A percentile compares a stretch with the other conserved stretches of the same genome.
phyloP scores from a whole-genome alignment of 345 rosid genomes.

The Euphorbia pulcherrima region DNA sequence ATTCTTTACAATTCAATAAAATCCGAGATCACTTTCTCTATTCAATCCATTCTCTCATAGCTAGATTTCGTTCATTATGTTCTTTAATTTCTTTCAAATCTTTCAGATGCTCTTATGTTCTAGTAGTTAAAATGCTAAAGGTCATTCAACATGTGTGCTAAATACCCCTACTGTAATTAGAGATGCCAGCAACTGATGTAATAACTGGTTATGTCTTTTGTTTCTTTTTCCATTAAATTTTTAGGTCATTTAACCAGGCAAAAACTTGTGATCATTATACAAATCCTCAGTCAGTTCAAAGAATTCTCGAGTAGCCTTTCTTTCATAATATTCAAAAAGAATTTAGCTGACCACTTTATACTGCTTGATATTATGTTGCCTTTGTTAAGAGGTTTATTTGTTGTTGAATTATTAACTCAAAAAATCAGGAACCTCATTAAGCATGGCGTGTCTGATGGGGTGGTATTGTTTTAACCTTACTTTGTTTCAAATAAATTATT shows the following conservation, averaged over 20 bases:
- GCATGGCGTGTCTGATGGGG: slow-evolving; percentile 63
- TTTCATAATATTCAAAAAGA: slow-evolving; percentile 13
- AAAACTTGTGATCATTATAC: slow-evolving; percentile 42
- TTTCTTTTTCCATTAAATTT: neutral
- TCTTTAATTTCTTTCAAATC: no score
- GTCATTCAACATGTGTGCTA: neutral
- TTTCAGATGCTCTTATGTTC: no score
- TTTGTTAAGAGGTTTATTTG: slow-evolving; percentile 15
- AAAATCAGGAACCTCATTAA: slow-evolving; percentile 46
- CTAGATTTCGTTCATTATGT: no score
- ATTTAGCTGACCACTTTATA: neutral
- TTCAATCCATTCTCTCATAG: no score
- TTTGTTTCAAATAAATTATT: slow-evolving; percentile 12
- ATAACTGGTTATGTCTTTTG: neutral
- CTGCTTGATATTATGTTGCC: slow-evolving; percentile 5
- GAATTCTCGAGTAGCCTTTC: slow-evolving; percentile 77
- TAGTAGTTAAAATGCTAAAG: neutral
- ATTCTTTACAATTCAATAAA: no score
- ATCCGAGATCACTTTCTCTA: no score
- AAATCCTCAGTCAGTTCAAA: slow-evolving; percentile 58
- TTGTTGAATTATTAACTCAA: slow-evolving; percentile 41
- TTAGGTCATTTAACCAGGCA: slow-evolving; percentile 72
- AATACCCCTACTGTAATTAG: neutral
- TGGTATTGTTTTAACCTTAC: slow-evolving; percentile 46
- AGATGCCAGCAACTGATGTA: neutral